These are phyloP conservation scores for Chaetomiaceae sp. DNA, from an alignment of 2,329 filamentous ascomycete genomes.

Conservation along the genomic window DNA sequence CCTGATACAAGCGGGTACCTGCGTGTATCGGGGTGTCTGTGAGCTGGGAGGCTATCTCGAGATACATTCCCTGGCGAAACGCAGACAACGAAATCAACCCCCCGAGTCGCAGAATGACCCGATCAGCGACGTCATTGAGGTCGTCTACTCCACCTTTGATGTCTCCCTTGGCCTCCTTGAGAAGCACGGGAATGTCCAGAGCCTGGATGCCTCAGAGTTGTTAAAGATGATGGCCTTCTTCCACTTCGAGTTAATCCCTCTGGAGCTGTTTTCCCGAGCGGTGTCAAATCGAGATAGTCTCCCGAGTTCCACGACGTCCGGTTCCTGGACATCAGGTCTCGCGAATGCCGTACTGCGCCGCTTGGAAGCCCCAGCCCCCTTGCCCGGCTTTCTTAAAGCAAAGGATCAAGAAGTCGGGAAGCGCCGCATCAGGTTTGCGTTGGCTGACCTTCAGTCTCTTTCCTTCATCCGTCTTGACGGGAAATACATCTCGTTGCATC, in stretches of 20 bases:
- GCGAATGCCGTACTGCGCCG: background rate
- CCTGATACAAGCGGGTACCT: constrained; percentile 15
- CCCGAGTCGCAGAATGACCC: background rate
- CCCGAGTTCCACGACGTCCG: background rate
- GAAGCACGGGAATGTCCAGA: background rate
- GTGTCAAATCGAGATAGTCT: background rate
- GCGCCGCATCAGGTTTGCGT: constrained; percentile 4
- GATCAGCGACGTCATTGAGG: constrained; percentile 1
- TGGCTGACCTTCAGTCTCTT: background rate
- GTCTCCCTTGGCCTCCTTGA: constrained; percentile 8
- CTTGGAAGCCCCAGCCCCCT: background rate
- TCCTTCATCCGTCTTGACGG: background rate
- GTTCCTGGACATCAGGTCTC: background rate
- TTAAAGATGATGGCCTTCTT: constrained; percentile 13
- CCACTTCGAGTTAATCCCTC: constrained; percentile 14
- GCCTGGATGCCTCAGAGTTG: constrained; percentile 10
- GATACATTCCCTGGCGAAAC: constrained; percentile 4
- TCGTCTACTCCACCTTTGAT: constrained; percentile 16
- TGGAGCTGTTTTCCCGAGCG: constrained; percentile 9
- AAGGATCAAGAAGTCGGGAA: constrained; percentile 1
- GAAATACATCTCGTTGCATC: background rate
- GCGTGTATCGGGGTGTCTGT: constrained; percentile 13
- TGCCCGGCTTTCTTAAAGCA: constrained; percentile 11
- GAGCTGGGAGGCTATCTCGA: constrained; percentile 13
- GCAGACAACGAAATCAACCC: background rate